Percentiles rank a stretch among this genome's conserved stretches.
Conservation (phyloP, 2,329 filamentous ascomycete species). For the Raffaelea deltoideospora region DNA sequence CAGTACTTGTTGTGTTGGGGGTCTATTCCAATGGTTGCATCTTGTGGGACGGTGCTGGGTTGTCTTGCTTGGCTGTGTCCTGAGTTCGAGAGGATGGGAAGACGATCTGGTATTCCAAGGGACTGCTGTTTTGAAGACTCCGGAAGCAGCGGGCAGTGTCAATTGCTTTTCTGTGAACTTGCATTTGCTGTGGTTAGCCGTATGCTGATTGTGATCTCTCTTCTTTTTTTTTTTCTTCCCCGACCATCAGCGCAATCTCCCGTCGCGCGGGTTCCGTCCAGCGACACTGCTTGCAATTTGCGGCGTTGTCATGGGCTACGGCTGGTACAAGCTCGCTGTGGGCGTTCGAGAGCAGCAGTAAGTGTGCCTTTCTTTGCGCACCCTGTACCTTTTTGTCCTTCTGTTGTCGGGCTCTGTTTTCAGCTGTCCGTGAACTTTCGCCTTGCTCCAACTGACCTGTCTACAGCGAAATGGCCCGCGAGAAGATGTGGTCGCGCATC, state of each 20-base stretch:
- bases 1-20: too few relatives aligned
- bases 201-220: too few relatives aligned
- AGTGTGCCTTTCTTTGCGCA: slow-evolving; percentile 16
- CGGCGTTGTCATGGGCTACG: slow-evolving; percentile 69
- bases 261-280: slow-evolving; percentile 78
- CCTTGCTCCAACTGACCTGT: background rate
- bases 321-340: slow-evolving; percentile 73
- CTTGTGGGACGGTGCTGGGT: too few relatives aligned
- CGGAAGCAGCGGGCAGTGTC: too few relatives aligned
- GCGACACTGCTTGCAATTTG: slow-evolving; percentile 62
- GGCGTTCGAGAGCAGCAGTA: slow-evolving; percentile 89
- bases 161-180: too few relatives aligned
- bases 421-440: background rate
- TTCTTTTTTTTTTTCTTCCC: too few relatives aligned
- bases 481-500: slow-evolving; percentile 98
- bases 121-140: too few relatives aligned
- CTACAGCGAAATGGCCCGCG: slow-evolving; percentile 72
- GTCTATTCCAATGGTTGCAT: too few relatives aligned
- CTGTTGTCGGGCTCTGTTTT: background rate
- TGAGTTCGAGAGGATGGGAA: too few relatives aligned
- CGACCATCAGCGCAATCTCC: slow-evolving; percentile 63
- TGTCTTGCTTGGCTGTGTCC: too few relatives aligned
- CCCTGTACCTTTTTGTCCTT: background rate
- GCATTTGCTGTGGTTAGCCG: too few relatives aligned
- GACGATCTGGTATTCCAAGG: too few relatives aligned